Evolutionary conservation across 129 eudicot species (phyloP).

Genomic region (Flaveria trinervia): DNA sequence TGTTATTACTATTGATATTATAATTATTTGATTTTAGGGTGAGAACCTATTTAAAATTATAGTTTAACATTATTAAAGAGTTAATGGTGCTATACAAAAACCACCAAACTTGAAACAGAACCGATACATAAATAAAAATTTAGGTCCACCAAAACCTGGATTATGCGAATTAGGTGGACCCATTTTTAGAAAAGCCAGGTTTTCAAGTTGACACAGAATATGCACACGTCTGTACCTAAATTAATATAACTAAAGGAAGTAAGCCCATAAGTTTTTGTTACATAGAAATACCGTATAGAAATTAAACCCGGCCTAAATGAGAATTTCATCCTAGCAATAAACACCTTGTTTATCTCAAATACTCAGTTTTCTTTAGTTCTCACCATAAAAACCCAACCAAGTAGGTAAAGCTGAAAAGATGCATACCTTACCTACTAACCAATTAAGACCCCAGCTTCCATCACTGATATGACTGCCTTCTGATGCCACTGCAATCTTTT

Average conservation of each 20-base stretch:
- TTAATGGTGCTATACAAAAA: neutral
- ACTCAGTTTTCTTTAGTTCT: conserved; percentile 23
- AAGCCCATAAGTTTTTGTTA: neutral
- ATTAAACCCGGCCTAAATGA: neutral
- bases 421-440: conserved; percentile 99
- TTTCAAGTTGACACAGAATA: neutral
- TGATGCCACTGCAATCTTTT: conserved; percentile 72
- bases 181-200: neutral
- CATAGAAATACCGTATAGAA: neutral
- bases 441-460: conserved; percentile 99
- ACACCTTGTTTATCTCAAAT: neutral
- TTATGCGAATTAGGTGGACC: neutral
- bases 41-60: neutral
- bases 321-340: neutral
- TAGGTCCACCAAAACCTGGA: neutral
- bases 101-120: neutral
- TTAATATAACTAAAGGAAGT: neutral
- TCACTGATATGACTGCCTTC: conserved; percentile 77
- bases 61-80: neutral
- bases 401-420: conserved; percentile 42
- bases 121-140: neutral
- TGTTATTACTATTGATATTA: neutral
- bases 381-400: conserved; percentile 22
- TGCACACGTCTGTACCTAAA: neutral
- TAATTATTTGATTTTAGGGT: neutral